A percentile compares a stretch with the other conserved stretches of the same genome.
These are phyloP conservation scores for Pelagophyceae sp. DNA, from an alignment of 352 stramenopile species.

Conservation along the genomic window DNA sequence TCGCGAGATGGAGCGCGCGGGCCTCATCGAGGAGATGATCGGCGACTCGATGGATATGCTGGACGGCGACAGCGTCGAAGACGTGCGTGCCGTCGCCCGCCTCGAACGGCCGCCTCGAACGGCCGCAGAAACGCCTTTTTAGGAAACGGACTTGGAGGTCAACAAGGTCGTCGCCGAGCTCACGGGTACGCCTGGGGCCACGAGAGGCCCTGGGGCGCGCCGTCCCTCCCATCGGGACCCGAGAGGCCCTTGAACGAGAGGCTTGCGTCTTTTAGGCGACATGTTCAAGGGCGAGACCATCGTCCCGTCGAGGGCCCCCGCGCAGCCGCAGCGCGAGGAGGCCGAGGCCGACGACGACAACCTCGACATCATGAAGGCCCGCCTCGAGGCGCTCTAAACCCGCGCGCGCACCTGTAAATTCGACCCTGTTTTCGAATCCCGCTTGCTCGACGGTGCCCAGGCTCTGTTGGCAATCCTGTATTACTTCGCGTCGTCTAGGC, in stretches of 20 bases:
- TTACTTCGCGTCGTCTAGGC: no score
- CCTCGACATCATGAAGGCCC: slow-evolving; percentile 24
- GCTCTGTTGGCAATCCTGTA: no score
- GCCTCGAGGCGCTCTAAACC: slow-evolving; percentile 24
- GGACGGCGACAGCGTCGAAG: slow-evolving; percentile 33
- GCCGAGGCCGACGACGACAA: slow-evolving; percentile 9
- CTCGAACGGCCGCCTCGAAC: not conserved
- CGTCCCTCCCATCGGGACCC: no score
- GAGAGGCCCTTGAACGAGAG: no score
- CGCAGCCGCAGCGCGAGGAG: not conserved
- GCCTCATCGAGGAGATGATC: slow-evolving; percentile 38
- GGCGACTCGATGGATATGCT: slow-evolving; percentile 31
- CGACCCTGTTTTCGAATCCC: no score
- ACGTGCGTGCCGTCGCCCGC: slow-evolving; percentile 2
- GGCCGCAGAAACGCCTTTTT: not conserved
- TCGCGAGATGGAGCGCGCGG: slow-evolving; percentile 39
- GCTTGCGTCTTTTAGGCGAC: no score
- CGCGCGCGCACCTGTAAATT: no score
- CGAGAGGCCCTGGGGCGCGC: no score
- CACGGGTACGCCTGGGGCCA: no score
- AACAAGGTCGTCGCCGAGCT: slow-evolving; percentile 38
- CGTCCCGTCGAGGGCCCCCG: slow-evolving; percentile 1
- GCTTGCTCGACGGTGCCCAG: no score
- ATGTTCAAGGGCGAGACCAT: slow-evolving; percentile 25
- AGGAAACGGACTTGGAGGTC: slow-evolving; percentile 26